Evolutionary conservation across 495 filamentous ascomycete genomes (phyloP), one percentile per base, ranked within the genome.

Genomic region (Peziza echinospora): DNA sequence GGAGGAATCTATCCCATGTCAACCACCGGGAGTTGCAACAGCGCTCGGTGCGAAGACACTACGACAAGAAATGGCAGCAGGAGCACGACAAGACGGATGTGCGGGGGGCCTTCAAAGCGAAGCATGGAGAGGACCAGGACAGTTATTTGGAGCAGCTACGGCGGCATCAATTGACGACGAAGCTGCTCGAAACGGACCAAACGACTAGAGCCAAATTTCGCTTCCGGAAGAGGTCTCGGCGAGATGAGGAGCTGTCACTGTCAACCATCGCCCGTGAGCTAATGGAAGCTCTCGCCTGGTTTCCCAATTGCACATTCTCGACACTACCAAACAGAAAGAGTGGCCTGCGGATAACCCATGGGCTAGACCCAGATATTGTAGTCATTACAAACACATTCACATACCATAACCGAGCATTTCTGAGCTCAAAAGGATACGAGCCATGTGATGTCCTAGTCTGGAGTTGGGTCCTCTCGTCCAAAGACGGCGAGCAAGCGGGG

Each of bases 381-480:
- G 16, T 59, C 17, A 40, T 71, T 7, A 46, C 49, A 24, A 41
- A 56, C 9, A 60, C 70, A 13, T 71, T 73, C 26, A 51, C 57
- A 44, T 8, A 47, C 0, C 47, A 57, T 9, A 54, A 48, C 9
- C 8, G 57, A 24, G 47, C 41, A 0, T 69, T 63, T 23, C 57
- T 79, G 2, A 47, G 30, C 4, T 25, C 28, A 5, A 61, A 62
- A 26, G 64, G 66, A 3, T 73, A 67, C 49, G 54, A 49, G 23
- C 46, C 62, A 2, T 51, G 60, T n/a, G 71, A 78, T 60, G 64
- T 79, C 22, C 60, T 68, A 47, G 50, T 60, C 5, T 80, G 76
- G 76, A 63, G 67, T 5, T 75, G 71, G 71, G 62, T 79, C 13
- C 49, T 80, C 46, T 66, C 60, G 26, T 63, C 67, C 23, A 49